Conservation (phyloP, 2,329 filamentous ascomycete species). For the Pestalotiopsis sp. region DNA sequence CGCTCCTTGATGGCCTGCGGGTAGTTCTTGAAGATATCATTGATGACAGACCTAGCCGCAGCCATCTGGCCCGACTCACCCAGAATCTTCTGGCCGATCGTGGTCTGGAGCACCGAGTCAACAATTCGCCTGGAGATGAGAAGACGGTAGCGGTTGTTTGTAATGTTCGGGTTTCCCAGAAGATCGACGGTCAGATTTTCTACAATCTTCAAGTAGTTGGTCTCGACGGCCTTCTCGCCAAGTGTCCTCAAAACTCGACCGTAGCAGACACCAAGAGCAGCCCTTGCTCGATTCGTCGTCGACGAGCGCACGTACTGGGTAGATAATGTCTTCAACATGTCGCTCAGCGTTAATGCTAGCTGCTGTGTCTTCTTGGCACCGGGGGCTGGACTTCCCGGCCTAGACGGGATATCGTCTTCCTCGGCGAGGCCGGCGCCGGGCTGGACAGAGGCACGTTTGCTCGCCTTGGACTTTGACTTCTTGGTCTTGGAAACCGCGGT, state of each 20-base stretch:
- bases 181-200: slow-evolving; percentile 81
- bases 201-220: slow-evolving; percentile 79
- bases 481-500: slow-evolving; percentile 60
- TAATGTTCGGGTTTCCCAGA: slow-evolving; percentile 74
- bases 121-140: slow-evolving; percentile 85
- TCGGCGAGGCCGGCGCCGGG: slow-evolving; percentile 69
- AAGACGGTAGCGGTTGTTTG: slow-evolving; percentile 84
- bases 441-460: slow-evolving; percentile 62
- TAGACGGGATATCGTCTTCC: slow-evolving; percentile 65
- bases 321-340: slow-evolving; percentile 80
- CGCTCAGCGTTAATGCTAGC: slow-evolving; percentile 73
- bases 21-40: slow-evolving; percentile 91
- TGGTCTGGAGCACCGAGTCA: slow-evolving; percentile 80
- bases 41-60: slow-evolving; percentile 80
- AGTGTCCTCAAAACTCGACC: slow-evolving; percentile 77
- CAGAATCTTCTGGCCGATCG: slow-evolving; percentile 79
- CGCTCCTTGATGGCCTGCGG: slow-evolving; percentile 87
- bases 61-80: slow-evolving; percentile 88
- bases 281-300: slow-evolving; percentile 79
- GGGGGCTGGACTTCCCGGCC: slow-evolving; percentile 75
- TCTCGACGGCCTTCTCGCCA: slow-evolving; percentile 81
- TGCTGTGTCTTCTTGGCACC: slow-evolving; percentile 68
- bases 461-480: slow-evolving; percentile 64
- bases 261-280: slow-evolving; percentile 87
- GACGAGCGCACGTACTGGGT: slow-evolving; percentile 77